Conservation (phyloP, 2,329 filamentous ascomycete genomes). For the Verticillium albo-atrum region DNA sequence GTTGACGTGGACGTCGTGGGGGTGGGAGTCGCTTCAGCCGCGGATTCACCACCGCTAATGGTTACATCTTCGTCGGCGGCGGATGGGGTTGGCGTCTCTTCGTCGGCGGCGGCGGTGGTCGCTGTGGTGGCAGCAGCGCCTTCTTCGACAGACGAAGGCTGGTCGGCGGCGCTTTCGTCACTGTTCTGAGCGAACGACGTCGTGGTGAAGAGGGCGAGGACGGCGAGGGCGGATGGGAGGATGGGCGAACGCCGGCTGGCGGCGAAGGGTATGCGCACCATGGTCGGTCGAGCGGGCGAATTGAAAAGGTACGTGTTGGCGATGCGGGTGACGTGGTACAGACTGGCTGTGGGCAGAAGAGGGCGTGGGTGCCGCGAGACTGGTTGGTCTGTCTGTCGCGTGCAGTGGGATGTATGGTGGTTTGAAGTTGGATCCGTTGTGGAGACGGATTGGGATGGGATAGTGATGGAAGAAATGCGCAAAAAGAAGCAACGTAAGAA, state of each 20-base stretch:
- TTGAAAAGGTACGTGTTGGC: background rate
- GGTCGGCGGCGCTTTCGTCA: slow-evolving; percentile 2
- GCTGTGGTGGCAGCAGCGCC: slow-evolving; percentile 5
- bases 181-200: slow-evolving; percentile 26
- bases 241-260: slow-evolving; percentile 23
- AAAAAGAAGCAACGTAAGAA: background rate
- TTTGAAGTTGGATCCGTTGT: background rate
- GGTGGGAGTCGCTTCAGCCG: background rate
- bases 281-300: background rate
- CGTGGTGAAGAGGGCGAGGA: slow-evolving; percentile 21
- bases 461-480: background rate
- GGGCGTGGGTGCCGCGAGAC: background rate
- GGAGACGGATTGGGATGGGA: background rate
- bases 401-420: background rate
- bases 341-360: background rate
- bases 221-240: slow-evolving; percentile 80
- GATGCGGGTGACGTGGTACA: background rate
- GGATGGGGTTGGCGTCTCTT: slow-evolving; percentile 2
- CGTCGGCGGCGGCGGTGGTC: slow-evolving; percentile 7
- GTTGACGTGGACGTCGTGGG: slow-evolving; percentile 2
- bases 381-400: background rate
- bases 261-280: slow-evolving; percentile 7
- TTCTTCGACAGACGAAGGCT: slow-evolving; percentile 1
- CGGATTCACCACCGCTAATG: background rate
- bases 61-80: background rate